Evolutionary conservation across 169 alveolate genomes (phyloP), one percentile per base, ranked within the genome.

Genomic region (Ichthyophthirius multifiliis): DNA sequence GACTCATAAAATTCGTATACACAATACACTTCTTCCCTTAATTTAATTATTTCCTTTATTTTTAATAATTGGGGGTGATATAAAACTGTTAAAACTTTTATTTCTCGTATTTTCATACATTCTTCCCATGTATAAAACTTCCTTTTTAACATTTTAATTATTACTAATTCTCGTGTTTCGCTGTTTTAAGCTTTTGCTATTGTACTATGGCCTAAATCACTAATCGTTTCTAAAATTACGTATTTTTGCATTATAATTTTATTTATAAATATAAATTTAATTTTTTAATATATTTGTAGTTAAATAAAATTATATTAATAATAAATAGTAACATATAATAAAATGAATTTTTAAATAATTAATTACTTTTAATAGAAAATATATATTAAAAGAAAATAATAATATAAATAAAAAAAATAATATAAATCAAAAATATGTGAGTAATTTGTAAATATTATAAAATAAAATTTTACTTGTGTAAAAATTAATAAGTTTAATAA

Each of bases 101-200:
- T 90, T 79, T 94, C 97, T 75, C 95, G 77, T 71, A 91, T 80
- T 39, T 86, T 84, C 86, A 91, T 83, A 55, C 96, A 90, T 43
- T 92, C 97, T 63, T 92, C 96, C 97, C 97, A 94, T 62, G 87
- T 82, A 73, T 90, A 86, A 81, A 86, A 94, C 85, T 94, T 89
- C 83, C 89, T 91, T 78, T 93, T 91, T 92, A 92, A 84, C 27
- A 82, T 88, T 85, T 94, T 94, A 41, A 94, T 90, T 20, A 96
- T 95, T 2, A 92, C 96, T 43, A 73, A 90, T 95, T 27, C 80
- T 65, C 30, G 95, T 84, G 41, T 86, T 65, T 20, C 63, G 80
- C 46, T 82, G 88, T 30, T 91, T 76, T 39, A 90, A 88, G 85
- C 88, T 73, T 76, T 76, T 45, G 65, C 76, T 37, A 86, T 83